Evolutionary conservation across 2,329 filamentous ascomycete genomes (phyloP).

Genomic region (Xylaria sp.): DNA sequence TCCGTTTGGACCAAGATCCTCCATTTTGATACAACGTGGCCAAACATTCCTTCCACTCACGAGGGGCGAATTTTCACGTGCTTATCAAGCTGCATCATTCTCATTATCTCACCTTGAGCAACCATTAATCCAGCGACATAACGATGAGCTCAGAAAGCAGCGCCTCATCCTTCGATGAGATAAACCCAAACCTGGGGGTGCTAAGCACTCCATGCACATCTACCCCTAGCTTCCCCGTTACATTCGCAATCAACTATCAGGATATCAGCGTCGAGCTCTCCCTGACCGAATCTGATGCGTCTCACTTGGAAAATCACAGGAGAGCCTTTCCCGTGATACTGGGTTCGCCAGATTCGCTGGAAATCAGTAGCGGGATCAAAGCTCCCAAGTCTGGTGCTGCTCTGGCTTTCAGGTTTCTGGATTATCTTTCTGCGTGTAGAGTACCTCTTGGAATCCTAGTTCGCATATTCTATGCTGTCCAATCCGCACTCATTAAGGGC

Average conservation of each 20-base stretch:
- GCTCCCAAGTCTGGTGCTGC: constrained; percentile 8
- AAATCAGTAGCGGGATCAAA: neutral
- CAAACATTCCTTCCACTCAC: too few relatives aligned
- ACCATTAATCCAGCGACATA: neutral
- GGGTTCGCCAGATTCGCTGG: neutral
- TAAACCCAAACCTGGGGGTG: constrained; percentile 19
- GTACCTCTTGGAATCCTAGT: constrained; percentile 10
- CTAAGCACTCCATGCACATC: too few relatives aligned
- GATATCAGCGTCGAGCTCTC: constrained; percentile 17
- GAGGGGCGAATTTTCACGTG: too few relatives aligned
- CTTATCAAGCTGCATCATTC: too few relatives aligned
- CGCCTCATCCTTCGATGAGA: constrained; percentile 22
- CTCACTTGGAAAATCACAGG: constrained; percentile 12
- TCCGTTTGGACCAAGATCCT: neutral
- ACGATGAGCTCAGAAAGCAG: constrained; percentile 21
- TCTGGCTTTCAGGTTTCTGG: constrained; percentile 19
- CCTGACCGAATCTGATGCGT: constrained; percentile 11
- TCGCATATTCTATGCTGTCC: constrained; percentile 17
- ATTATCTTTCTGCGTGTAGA: constrained; percentile 12
- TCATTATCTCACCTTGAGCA: neutral
- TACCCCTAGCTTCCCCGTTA: too few relatives aligned
- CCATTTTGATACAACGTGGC: neutral
- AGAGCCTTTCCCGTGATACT: constrained; percentile 11
- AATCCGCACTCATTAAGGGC: constrained; percentile 18
- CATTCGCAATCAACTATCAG: constrained; percentile 14